Base-by-base conservation (phyloP, 306 rosid genomes). In the Vachellia pachyceras region DNA sequence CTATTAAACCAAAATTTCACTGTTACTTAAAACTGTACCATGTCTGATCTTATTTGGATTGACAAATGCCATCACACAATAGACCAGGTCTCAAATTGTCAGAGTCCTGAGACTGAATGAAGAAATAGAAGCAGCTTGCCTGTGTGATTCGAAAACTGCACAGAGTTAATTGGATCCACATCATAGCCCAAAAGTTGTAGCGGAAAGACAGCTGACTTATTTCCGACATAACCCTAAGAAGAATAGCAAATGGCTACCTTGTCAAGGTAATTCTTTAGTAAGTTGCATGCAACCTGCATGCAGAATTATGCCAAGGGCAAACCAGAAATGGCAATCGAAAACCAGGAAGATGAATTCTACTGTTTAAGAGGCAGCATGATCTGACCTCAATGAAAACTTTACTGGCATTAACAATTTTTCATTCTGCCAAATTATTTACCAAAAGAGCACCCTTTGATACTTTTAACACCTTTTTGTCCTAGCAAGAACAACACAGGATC, bases 111-210 rank as follows among this genome's bases (percentile, higher is more conserved):
- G 85, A 75, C 79, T 77, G 86, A 83, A 68, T 78, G 83, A 87
- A 87, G 78, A 81, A 85, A 80, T 81, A 79, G 82, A 79, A 85
- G 79, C 87, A 87, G 88, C 94, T 88, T 91, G 88, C 97, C 97
- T 87, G 94, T 93, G 94, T 93, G 96, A 79, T 93, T 93, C 10
- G 97, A 93, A 91, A 93, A 93, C 86, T 93, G 96, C 81, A 93
- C 96, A 37, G 97, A 93, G 82, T 91, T 86, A 68, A 93, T 93
- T 73, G 97, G 94, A 88, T 93, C 97, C 82, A 93, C 97, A 80
- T 93, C 97, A 82, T 87, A 93, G 81, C 97, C 97, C 84, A 93
- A 72, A 55, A 93, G 89, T 85, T 93, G 97, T 72, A 93, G 88
- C 60, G 97, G 97, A 47, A 91, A 93, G 46, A 93, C 94, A 54